These are phyloP conservation scores for Chaetomium sp. DNA, from an alignment of 2,329 filamentous ascomycete species.

Conservation along the genomic window DNA sequence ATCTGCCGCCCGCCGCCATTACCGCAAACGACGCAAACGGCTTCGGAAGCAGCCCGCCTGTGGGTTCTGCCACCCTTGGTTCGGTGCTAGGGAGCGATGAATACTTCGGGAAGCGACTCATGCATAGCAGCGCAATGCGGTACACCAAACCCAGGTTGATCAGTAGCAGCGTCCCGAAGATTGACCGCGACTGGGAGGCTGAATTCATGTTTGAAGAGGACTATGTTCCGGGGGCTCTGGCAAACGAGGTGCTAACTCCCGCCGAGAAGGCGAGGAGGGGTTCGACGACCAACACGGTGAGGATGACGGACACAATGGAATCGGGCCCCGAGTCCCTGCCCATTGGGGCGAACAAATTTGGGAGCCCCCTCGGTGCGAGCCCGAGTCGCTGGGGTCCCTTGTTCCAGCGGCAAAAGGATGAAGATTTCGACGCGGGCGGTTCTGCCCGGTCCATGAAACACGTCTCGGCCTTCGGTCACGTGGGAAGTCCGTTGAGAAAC, in stretches of 20 bases:
- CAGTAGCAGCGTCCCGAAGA: slow-evolving; percentile 69
- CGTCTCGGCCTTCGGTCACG: slow-evolving; percentile 64
- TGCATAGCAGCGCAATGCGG: slow-evolving; percentile 64
- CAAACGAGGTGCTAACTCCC: slow-evolving; percentile 64
- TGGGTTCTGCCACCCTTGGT: slow-evolving; percentile 47
- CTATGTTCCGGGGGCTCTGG: slow-evolving; percentile 73
- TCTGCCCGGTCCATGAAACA: slow-evolving; percentile 43
- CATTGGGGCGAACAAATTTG: slow-evolving; percentile 58
- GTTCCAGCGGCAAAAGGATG: slow-evolving; percentile 62
- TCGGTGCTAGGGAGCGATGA: slow-evolving; percentile 60
- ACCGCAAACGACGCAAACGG: slow-evolving; percentile 44
- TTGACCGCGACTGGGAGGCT: slow-evolving; percentile 64
- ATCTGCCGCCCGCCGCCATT: slow-evolving; percentile 49
- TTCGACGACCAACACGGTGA: slow-evolving; percentile 47
- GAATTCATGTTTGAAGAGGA: slow-evolving; percentile 86
- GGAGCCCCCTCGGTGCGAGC: slow-evolving; percentile 60
- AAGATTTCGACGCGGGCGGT: slow-evolving; percentile 45
- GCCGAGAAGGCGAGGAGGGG: slow-evolving; percentile 67
- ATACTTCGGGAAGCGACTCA: slow-evolving; percentile 69
- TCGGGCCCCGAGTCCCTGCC: slow-evolving; percentile 47
- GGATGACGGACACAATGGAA: slow-evolving; percentile 48
- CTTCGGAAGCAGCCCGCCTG: slow-evolving; percentile 50
- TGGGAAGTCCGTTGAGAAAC: slow-evolving; percentile 66
- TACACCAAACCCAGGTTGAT: slow-evolving; percentile 68
- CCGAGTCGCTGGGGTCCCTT: slow-evolving; percentile 63